Evolutionary conservation across 2,329 filamentous ascomycete species (phyloP).

Genomic region (Coccinonectria pachysandricola): DNA sequence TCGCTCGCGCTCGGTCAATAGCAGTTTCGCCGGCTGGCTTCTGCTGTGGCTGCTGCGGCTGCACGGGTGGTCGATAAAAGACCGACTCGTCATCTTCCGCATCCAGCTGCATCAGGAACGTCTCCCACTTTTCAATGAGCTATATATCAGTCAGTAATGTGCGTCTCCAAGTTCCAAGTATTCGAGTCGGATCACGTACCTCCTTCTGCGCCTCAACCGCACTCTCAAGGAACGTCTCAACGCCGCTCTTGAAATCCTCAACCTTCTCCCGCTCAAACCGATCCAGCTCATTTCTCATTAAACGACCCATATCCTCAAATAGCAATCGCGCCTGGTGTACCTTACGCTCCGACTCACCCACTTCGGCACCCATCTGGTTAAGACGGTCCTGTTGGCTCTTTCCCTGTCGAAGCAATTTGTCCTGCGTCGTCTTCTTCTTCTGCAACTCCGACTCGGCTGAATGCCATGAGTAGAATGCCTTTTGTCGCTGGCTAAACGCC

Average conservation of each 20-base stretch:
- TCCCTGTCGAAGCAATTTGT: slow-evolving; percentile 90
- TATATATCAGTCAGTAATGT: too few species aligned
- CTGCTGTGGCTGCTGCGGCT: slow-evolving; percentile 34
- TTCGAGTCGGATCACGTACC: slow-evolving; percentile 54
- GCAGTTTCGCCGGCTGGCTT: slow-evolving; percentile 47
- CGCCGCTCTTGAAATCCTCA: slow-evolving; percentile 95
- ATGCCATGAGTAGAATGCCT: slow-evolving; percentile 93
- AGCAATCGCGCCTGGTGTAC: slow-evolving; percentile 81
- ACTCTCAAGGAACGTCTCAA: slow-evolving; percentile 95
- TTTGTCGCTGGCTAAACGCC: slow-evolving; percentile 85
- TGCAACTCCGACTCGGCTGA: slow-evolving; percentile 78
- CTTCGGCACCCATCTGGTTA: slow-evolving; percentile 84
- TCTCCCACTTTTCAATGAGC: slow-evolving; percentile 90
- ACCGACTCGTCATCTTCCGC: slow-evolving; percentile 75
- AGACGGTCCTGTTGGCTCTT: slow-evolving; percentile 93
- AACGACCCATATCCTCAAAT: slow-evolving; percentile 93
- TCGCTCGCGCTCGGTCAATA: slow-evolving; percentile 47
- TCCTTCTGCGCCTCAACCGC: slow-evolving; percentile 98
- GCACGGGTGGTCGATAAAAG: slow-evolving; percentile 55
- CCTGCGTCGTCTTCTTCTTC: slow-evolving; percentile 81
- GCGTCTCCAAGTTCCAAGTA: too few species aligned
- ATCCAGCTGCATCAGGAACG: slow-evolving; percentile 91
- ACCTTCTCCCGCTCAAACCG: slow-evolving; percentile 96
- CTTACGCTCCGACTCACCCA: slow-evolving; percentile 87
- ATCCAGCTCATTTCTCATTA: slow-evolving; percentile 87